Conservation (phyloP, 2,329 filamentous ascomycete genomes). For the Cordyceps javanica region DNA sequence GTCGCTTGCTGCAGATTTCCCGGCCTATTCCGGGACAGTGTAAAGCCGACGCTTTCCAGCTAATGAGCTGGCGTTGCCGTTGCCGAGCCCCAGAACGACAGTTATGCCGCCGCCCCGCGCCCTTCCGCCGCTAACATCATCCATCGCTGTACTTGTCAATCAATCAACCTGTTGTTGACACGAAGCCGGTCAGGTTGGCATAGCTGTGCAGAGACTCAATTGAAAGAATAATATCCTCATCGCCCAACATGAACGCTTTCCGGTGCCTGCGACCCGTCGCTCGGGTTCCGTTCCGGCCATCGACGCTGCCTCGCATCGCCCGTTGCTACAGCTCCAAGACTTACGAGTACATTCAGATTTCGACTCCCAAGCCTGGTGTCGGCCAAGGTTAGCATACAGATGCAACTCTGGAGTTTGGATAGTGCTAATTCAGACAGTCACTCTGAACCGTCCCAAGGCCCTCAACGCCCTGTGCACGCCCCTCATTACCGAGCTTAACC, state of each 20-base stretch:
- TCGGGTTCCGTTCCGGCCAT: slow-evolving; percentile 43
- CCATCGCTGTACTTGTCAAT: neutral
- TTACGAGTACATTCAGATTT: slow-evolving; percentile 80
- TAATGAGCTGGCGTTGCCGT: neutral
- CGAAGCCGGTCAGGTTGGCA: neutral
- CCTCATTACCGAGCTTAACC: slow-evolving; percentile 83
- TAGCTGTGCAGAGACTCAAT: neutral
- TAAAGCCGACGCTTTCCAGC: slow-evolving; percentile 13
- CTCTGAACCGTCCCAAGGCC: slow-evolving; percentile 88
- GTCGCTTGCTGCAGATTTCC: too few relatives aligned
- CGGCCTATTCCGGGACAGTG: neutral
- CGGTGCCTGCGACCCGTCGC: slow-evolving; percentile 56
- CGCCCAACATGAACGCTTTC: slow-evolving; percentile 43
- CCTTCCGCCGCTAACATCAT: slow-evolving; percentile 4
- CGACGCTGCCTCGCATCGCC: slow-evolving; percentile 49
- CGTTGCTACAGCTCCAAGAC: slow-evolving; percentile 47
- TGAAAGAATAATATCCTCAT: neutral
- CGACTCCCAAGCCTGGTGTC: slow-evolving; percentile 80
- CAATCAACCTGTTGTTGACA: neutral
- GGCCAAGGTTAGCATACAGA: slow-evolving; percentile 61
- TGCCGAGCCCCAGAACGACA: slow-evolving; percentile 6
- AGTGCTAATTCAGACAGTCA: slow-evolving; percentile 52
- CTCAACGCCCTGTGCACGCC: slow-evolving; percentile 91
- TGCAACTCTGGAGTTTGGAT: neutral
- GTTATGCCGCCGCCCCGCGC: slow-evolving; percentile 9